Base-by-base conservation (phyloP, 2,329 filamentous ascomycete genomes). In the Diaporthe amygdali region DNA sequence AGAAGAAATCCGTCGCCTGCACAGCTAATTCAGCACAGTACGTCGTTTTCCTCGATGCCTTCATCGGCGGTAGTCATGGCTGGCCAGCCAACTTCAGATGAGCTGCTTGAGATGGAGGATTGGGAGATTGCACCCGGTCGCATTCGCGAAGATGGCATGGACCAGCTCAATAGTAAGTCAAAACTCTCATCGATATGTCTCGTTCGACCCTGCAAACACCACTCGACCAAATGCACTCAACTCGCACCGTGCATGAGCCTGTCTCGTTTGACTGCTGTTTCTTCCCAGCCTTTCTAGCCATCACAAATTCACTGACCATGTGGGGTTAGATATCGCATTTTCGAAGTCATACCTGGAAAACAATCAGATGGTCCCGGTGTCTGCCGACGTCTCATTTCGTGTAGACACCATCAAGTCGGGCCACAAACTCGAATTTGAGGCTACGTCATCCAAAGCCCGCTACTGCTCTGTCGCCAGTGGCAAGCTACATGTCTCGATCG, bases 61-160 rank as follows among this genome's bases (percentile, higher is more conserved):
- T 52, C 55, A 3, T 68, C 76, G 12, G 66, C 75, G 0, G 34
- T 79, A 10, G 56, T 77, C 20, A 73, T 71, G 9, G 56, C 67
- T 8, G 76, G 76, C 14, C 66, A 69, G 0, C 66, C 74, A 14
- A 72, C 52, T 22, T 59, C 69, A 4, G 68, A 69, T 5, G 74
- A 76, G 1, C 55, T 74, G 2, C 74, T 81, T 9, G 79, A 81
- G 66, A 81, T 81, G 79, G 80, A 82, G 68, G 76, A 78, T 14
- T 82, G 81, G 81, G 80, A 82, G 64, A 41, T 82, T 1, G 80
- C 79, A 1, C 81, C 81, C 0, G 81, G 81, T 3, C 75, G 78
- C 4, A 73, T 82, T 41, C 72, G 72, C 5, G 74, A 74, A n/a
- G 34, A 61, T 5, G 25, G 51, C 6, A 61, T n/a, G 2, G 49